Conservation (phyloP, 495 filamentous ascomycete genomes). For the Neurospora sp. region DNA sequence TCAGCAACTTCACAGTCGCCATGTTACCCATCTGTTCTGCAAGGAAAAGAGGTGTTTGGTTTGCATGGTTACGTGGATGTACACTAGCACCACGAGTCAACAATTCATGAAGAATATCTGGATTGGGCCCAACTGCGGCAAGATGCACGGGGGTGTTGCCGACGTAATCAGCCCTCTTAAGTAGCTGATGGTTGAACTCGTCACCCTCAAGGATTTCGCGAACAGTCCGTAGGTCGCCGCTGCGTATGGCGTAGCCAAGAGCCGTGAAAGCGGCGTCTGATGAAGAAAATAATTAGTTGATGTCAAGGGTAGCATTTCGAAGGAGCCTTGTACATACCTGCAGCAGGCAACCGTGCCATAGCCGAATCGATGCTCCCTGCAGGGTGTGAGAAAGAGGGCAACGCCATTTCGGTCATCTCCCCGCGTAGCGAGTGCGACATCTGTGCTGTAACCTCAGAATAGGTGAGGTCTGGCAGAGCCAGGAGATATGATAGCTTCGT, state of each 20-base stretch:
- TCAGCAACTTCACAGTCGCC: constrained; percentile 55
- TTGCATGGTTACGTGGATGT: constrained; percentile 69
- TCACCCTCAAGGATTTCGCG: constrained; percentile 56
- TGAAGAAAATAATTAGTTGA: constrained; percentile 3
- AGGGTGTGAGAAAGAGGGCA: constrained; percentile 60
- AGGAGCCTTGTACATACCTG: constrained; percentile 12
- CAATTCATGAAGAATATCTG: constrained; percentile 58
- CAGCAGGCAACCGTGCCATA: constrained; percentile 22
- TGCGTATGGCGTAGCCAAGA: constrained; percentile 72
- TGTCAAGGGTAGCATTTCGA: constrained; percentile 21
- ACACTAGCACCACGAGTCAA: constrained; percentile 74
- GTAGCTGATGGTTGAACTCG: constrained; percentile 44
- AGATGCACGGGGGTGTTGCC: constrained; percentile 76
- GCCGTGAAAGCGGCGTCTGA: constrained; percentile 51
- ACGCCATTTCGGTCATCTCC: constrained; percentile 70
- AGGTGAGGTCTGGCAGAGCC: constrained; percentile 50
- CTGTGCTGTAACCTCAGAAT: constrained; percentile 50
- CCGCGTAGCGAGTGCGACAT: constrained; percentile 76
- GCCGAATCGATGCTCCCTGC: constrained; percentile 33
- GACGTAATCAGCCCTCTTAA: constrained; percentile 75
- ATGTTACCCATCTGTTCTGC: constrained; percentile 47
- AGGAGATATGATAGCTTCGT: constrained; percentile 90
- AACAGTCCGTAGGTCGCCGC: constrained; percentile 56
- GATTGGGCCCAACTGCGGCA: constrained; percentile 38
- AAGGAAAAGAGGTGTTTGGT: constrained; percentile 74